These are phyloP conservation scores for Trichophyton verrucosum DNA, from an alignment of 2,329 filamentous ascomycete species.

Conservation along the genomic window DNA sequence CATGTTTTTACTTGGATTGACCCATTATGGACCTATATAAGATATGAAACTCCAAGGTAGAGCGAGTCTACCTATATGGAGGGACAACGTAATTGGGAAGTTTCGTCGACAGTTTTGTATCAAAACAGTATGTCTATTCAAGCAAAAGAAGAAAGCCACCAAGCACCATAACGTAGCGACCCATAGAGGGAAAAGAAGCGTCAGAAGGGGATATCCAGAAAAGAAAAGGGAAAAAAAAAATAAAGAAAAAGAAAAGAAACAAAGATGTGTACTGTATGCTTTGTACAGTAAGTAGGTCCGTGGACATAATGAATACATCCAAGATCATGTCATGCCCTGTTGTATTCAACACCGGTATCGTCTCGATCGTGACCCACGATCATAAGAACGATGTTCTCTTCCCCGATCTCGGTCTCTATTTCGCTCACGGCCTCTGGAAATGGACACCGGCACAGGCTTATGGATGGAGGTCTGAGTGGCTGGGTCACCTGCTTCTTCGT, in stretches of 20 bases:
- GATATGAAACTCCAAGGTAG: background rate
- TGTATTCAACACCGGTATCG: constrained; percentile 12
- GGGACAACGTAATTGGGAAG: background rate
- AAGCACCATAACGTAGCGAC: background rate
- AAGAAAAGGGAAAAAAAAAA: background rate
- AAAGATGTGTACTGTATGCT: background rate
- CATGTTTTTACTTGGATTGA: background rate
- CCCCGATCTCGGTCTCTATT: constrained; percentile 11
- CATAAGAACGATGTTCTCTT: constrained; percentile 10
- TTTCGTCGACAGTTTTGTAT: background rate
- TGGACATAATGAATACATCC: background rate
- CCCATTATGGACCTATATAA: too few species aligned
- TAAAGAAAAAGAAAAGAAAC: background rate
- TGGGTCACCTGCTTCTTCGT: constrained; percentile 18
- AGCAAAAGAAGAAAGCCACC: background rate
- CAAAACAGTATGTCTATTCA: background rate
- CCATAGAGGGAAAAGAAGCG: background rate
- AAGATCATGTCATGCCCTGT: background rate
- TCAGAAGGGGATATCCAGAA: background rate
- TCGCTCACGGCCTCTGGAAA: constrained; percentile 19
- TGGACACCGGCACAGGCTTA: constrained; percentile 28
- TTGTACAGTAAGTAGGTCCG: background rate
- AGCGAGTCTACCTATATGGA: background rate
- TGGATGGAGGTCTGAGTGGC: constrained; percentile 31
- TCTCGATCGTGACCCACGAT: constrained; percentile 10